Conservation (phyloP, 106 monocot species). For the Hemerocallis citrina region DNA sequence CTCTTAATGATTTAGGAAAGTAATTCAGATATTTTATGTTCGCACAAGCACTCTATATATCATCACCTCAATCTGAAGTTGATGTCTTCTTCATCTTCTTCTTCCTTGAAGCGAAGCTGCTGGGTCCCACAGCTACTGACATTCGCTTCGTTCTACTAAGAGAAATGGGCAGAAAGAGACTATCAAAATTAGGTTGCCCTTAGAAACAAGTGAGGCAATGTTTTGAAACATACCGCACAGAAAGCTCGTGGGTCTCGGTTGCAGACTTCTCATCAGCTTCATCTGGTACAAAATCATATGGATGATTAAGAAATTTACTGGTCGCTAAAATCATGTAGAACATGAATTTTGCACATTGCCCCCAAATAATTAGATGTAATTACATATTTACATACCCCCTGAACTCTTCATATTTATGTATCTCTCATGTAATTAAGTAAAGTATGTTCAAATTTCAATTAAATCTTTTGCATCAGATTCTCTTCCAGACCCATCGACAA, state of each 20-base stretch:
- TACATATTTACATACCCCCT: not conserved
- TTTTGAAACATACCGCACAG: constrained; percentile 19
- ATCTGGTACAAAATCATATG: constrained; percentile 6
- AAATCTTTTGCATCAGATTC: no score
- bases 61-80: not conserved
- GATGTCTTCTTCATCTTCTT: constrained; percentile 60
- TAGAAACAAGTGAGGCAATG: not conserved
- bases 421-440: no score
- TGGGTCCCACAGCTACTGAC: constrained; percentile 61
- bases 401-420: no score
- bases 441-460: no score
- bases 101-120: constrained; percentile 73
- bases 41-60: not conserved
- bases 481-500: no score
- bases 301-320: no score
- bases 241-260: constrained; percentile 20
- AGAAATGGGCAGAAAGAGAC: not conserved
- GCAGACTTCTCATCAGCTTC: constrained; percentile 16
- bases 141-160: constrained; percentile 59
- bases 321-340: no score
- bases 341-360: no score
- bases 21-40: no score
- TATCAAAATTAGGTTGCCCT: not conserved
- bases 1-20: no score
- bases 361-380: not conserved